These are phyloP conservation scores for Heterococcus sp. DNA, from an alignment of 108 stramenopile genomes.

Conservation along the genomic window DNA sequence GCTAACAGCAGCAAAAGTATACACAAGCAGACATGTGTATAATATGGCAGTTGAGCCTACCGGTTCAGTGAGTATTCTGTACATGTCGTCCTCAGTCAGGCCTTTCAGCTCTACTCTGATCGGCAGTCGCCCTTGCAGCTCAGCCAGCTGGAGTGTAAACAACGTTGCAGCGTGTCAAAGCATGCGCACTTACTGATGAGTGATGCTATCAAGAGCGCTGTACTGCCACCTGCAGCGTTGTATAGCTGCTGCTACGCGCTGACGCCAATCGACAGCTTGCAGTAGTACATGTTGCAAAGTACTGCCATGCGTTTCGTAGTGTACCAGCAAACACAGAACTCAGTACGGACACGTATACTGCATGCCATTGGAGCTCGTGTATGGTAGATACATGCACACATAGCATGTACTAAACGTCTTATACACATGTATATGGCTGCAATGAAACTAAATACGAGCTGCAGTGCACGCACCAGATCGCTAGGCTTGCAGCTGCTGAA, in stretches of 20 bases:
- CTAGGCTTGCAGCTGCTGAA: constrained; percentile 79
- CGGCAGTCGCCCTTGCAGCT: constrained; percentile 94
- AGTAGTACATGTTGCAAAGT: too few relatives aligned
- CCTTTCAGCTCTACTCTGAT: constrained; percentile 97
- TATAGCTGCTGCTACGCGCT: too few relatives aligned
- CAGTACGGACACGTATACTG: too few relatives aligned
- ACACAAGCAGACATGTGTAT: neutral
- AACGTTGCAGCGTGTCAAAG: neutral
- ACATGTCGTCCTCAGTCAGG: constrained; percentile 93
- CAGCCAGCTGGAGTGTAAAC: neutral
- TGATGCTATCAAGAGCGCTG: neutral
- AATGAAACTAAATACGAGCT: neutral
- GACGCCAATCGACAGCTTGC: too few relatives aligned
- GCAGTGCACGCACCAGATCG: constrained; percentile 70
- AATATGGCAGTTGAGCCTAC: constrained; percentile 28
- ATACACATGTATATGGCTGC: neutral
- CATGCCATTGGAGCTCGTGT: too few relatives aligned
- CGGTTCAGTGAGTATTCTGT: constrained; percentile 97
- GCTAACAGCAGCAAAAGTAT: neutral
- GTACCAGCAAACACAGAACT: too few relatives aligned
- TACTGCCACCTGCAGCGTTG: neutral
- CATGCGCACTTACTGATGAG: neutral
- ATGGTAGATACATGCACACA: too few relatives aligned
- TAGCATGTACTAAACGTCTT: too few relatives aligned
- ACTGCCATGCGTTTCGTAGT: too few relatives aligned